phyloP scores from a whole-genome alignment of 108 stramenopile genomes.

The Pseudonitzschia multiseries region DNA sequence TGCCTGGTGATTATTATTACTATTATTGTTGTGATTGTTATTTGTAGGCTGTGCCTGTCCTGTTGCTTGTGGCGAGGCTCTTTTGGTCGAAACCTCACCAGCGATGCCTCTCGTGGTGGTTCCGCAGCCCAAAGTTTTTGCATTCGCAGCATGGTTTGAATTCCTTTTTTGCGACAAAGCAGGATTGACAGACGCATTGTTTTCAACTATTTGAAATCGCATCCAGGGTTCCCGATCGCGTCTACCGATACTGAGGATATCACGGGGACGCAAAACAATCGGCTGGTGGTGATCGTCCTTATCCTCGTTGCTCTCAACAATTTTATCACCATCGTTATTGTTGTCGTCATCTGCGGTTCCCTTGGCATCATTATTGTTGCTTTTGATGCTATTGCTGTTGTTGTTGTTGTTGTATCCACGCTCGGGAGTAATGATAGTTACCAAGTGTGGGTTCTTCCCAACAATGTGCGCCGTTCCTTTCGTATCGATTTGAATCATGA shows the following conservation, averaged over 20 bases:
- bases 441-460: conserved; percentile 15
- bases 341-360: background rate
- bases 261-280: conserved; percentile 6
- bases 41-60: background rate
- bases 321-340: conserved; percentile 1
- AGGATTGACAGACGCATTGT: background rate
- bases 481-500: conserved; percentile 41
- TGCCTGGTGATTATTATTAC: background rate
- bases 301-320: background rate
- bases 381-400: background rate
- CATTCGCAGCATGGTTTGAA: conserved; percentile 1
- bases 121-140: background rate
- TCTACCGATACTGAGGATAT: conserved; percentile 38
- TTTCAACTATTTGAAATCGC: conserved; percentile 27
- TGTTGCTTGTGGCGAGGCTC: background rate
- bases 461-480: conserved; percentile 15
- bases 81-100: background rate
- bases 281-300: conserved; percentile 2
- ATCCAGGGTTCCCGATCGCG: conserved; percentile 43
- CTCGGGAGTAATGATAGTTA: conserved; percentile 5
- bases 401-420: background rate
- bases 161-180: background rate
- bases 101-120: background rate
- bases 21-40: background rate
- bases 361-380: background rate